Evolutionary conservation across 495 filamentous ascomycete genomes (phyloP), one percentile per base, ranked within the genome.

Genomic region (Penicillium argentinense): DNA sequence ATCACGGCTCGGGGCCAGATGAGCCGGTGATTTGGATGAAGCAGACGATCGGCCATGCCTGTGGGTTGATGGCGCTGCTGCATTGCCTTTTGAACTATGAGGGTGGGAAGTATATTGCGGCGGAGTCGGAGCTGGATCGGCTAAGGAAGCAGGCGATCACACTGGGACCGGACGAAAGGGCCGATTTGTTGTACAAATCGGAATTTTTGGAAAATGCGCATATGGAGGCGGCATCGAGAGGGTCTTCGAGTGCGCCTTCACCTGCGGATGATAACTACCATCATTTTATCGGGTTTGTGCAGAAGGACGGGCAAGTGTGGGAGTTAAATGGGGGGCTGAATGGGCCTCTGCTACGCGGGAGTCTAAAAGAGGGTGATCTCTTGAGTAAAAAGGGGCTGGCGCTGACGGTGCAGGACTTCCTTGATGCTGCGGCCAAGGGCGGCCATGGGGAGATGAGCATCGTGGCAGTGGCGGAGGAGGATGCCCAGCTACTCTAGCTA

Each of bases 261-360:
- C 81, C 85, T 1, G 66, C 71, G 19, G 85, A 84, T 45, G 72
- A 80, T 48, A 74, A 85, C 22, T 79, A 83, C 48, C 64, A 83
- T 41, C 89, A 93, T 69, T 93, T 89, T 61, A 78, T 95, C 24
- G 84, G 79, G 32, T 92, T 95, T 67, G 86, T 92, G 21, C 89
- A 87, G 70, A 77, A 75, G n/a, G 65, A 72, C 47, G 73, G 81
- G 18, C 74, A 80, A 19, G 66, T 95, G 27, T 95, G 89, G 82
- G 90, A 95, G 72, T 70, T 96, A 39, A 88, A 95, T 73, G 89
- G 90, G 5, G 64, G 78, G 0, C 59, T 88, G 47, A 84, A 85
- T 49, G 88, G 89, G 0, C 89, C 89, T 3, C 45, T 93, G 22
- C 74, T 86, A 24, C 71, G 86, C n/a, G 89, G 89, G 1, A 49